Evolutionary conservation across 306 rosid genomes (phyloP).

Genomic region (Luffa aegyptiaca): DNA sequence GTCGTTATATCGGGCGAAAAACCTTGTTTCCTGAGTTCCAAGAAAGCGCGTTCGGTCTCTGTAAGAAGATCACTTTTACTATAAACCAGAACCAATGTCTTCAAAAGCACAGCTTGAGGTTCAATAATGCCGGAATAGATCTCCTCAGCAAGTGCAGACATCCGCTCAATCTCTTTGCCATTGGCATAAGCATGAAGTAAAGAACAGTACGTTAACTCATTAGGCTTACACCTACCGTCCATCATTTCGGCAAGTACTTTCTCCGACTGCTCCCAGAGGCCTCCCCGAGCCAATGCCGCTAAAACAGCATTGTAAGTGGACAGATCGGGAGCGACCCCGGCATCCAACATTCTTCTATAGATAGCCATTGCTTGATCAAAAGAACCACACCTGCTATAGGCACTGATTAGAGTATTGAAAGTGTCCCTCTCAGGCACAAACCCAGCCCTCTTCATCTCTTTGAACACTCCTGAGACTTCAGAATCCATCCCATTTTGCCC

Average conservation of each 20-base stretch:
- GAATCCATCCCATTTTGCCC: constrained; percentile 85
- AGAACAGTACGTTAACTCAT: constrained; percentile 73
- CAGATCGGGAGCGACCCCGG: constrained; percentile 81
- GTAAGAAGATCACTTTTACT: constrained; percentile 71
- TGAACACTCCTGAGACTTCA: constrained; percentile 71
- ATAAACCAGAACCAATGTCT: constrained; percentile 76
- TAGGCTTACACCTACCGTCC: constrained; percentile 65
- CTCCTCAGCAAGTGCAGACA: constrained; percentile 61
- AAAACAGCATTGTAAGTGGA: constrained; percentile 81
- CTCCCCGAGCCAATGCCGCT: constrained; percentile 89
- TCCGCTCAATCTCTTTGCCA: constrained; percentile 55
- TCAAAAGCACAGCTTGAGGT: constrained; percentile 59
- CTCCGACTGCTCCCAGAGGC: constrained; percentile 86
- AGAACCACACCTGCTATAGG: constrained; percentile 82
- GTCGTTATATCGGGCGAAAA: constrained; percentile 65
- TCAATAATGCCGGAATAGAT: constrained; percentile 59
- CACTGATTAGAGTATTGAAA: constrained; percentile 74
- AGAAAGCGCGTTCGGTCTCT: constrained; percentile 73
- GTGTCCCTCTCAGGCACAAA: constrained; percentile 91
- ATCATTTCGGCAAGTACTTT: constrained; percentile 76
- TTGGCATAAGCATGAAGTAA: constrained; percentile 91
- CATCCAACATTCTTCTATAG: constrained; percentile 76
- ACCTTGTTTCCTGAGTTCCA: constrained; percentile 48
- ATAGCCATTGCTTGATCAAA: constrained; percentile 74
- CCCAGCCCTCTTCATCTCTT: constrained; percentile 93